These are phyloP conservation scores for Nymphaea colorata DNA, from an alignment of 164 flowering plant genomes.

Conservation along the genomic window DNA sequence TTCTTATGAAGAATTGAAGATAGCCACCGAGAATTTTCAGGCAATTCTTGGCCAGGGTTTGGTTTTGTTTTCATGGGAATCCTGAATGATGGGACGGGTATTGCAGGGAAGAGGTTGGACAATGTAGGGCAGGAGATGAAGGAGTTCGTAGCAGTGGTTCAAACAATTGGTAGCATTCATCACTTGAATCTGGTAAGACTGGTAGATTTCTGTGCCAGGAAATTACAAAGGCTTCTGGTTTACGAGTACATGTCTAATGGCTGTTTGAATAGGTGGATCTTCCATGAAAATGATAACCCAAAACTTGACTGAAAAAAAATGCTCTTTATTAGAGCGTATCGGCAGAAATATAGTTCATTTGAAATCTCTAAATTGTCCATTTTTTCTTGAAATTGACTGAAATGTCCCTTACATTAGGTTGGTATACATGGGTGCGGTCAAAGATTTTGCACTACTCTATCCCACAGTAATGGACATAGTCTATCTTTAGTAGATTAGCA, in stretches of 20 bases:
- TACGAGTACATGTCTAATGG: conserved; percentile 81
- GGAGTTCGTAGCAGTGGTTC: conserved; percentile 75
- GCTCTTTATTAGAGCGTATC: too few species aligned
- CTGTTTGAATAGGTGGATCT: conserved; percentile 20
- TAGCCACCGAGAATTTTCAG: too few species aligned
- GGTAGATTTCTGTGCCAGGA: conserved; percentile 68
- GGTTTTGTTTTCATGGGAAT: conserved; percentile 2
- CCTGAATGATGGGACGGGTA: conserved; percentile 4
- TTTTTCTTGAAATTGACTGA: too few species aligned
- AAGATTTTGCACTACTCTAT: too few species aligned
- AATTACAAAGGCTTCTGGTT: conserved; percentile 48
- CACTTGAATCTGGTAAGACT: conserved; percentile 73
- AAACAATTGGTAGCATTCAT: conserved; percentile 71
- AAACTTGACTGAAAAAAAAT: too few species aligned
- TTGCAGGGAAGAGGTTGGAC: conserved; percentile 77
- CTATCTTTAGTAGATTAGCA: too few species aligned
- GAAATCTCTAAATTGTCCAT: too few species aligned
- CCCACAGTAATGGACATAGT: too few species aligned
- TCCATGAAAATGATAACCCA: neutral
- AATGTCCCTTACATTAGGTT: too few species aligned
- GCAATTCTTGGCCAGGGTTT: neutral
- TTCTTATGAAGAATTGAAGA: too few species aligned
- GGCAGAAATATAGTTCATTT: too few species aligned
- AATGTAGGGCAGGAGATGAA: conserved; percentile 61
- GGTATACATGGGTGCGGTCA: too few species aligned